Evolutionary conservation across 2,329 filamentous ascomycete genomes (phyloP), one percentile per base, ranked within the genome.

Genomic region (Anisogramma anomala): DNA sequence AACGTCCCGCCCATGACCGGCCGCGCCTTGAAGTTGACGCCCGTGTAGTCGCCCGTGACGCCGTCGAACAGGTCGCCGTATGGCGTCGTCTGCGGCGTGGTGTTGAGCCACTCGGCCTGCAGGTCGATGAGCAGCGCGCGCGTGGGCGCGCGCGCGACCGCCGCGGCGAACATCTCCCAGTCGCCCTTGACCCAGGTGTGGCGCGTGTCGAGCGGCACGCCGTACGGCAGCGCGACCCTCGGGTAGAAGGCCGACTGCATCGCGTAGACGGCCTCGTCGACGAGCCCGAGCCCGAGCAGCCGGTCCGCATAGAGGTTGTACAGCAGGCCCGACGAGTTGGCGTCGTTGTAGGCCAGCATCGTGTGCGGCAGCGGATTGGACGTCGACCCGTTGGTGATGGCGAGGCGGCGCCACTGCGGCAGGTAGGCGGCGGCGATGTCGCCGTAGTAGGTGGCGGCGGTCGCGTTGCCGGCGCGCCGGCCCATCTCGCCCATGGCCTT

Each of bases 81-180:
- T 0, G 76, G 84, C 1, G 62, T 64, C 2, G 85, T 93, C 55
- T 79, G 74, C 10, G 33, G 14, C 28, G 45, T 47, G 15, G 33
- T 37, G 50, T 81, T 80, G 53, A 93, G 68, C 82, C 84, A 94
- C 43, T 61, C 65, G 2, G 82, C 82, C 33, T 89, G 71, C 26
- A 74, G 71, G 36, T 74, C 65, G 38, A 89, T 67, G 51, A 94
- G 83, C 56, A 78, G 68, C 9, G 68, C 61, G 41, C 77, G 70
- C 1, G 82, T 82, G 22, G 67, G 59, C 39, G 67, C 58, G 31
- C 69, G 70, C 0, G 83, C 73, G 9, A 88, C 79, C 8, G 85
- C 81, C n/a, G 86, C 86, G 4, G 77, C 75, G 63, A 87, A 88
- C 57, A 91, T 77, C 56, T 88, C 78, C 86, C 86, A 94, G 64